Percentiles rank a stretch among this genome's conserved stretches.
Evolutionary conservation across 2,329 filamentous ascomycete species (phyloP).

Genomic region (Calonectria multiphialidica): DNA sequence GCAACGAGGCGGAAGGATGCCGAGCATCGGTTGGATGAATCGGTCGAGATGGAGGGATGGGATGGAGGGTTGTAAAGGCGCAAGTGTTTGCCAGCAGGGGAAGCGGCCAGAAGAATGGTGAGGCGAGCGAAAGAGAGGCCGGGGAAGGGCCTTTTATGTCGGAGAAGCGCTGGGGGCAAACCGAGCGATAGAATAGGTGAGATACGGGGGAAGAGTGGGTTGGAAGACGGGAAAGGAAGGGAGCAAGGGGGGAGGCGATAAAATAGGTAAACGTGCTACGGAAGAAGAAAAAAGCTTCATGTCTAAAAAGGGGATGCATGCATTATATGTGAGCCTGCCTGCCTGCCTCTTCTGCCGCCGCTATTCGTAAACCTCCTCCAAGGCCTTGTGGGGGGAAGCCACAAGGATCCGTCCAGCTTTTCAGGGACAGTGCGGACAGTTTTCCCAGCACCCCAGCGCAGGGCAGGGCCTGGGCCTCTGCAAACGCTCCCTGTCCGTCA

Average conservation of each 20-base stretch:
- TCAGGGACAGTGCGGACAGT: conserved; percentile 20
- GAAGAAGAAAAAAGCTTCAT: conserved; percentile 7
- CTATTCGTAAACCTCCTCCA: conserved; percentile 12
- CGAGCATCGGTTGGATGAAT: conserved; percentile 15
- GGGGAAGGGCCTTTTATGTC: conserved; percentile 22
- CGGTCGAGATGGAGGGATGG: conserved; percentile 17
- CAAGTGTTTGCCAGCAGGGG: background rate
- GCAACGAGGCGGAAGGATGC: conserved; percentile 14
- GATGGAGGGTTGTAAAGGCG: conserved; percentile 7
- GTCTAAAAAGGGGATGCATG: conserved; percentile 23
- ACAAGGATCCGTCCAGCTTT: conserved; percentile 14
- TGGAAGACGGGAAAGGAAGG: background rate
- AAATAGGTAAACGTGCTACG: conserved; percentile 13
- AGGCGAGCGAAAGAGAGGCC: conserved; percentile 16
- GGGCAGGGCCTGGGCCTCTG: conserved; percentile 1
- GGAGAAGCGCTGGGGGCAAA: background rate
- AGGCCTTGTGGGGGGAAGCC: conserved; percentile 23
- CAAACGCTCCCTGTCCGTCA: conserved; percentile 4
- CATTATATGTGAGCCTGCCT: conserved; percentile 24
- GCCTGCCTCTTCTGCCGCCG: background rate
- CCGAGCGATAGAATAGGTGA: background rate
- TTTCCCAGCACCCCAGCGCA: background rate
- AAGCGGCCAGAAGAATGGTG: conserved; percentile 6
- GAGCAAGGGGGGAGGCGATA: background rate
- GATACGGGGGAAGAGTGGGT: conserved; percentile 2